Evolutionary conservation across 2,329 filamentous ascomycete species (phyloP), one percentile per base, ranked within the genome.

Genomic region (Fusarium veterinarium): DNA sequence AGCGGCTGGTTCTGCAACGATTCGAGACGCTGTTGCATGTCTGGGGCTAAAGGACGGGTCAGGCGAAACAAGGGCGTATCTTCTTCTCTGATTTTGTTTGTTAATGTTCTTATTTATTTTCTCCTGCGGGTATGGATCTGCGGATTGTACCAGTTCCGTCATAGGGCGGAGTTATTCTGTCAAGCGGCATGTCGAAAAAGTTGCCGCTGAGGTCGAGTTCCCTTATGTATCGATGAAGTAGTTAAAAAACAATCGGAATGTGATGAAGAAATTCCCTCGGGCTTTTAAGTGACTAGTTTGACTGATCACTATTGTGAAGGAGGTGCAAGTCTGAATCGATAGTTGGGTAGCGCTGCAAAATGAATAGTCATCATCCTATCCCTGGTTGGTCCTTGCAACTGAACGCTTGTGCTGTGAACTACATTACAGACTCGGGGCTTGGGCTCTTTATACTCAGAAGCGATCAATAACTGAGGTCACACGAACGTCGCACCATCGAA

Each of bases 191-290:
- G 48, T 38, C 17, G 28, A 51, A 31, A 31, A 49, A 35, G 52
- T 48, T 58, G 59, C 63, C 48, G 63, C 71, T 73, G 67, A 74
- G 67, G 56, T 65, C 51, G 51, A 59, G 33, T 74, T 73, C 71
- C 70, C 67, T 61, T 73, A 69, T 74, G 71, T 73, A 73, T 68
- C 62, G 59, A 73, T 68, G 71, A 73, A 70, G 58, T 71, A 73
- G 67, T 64, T 70, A 19, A 52, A 55, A 60, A 46, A 68, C 35
- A 63, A 69, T 64, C 38, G 48, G 55, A 58, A 55, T 64, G 55
- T 46, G 51, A 72, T 49, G 51, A 64, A 67, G 48, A 31, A 45
- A 45, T 30, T 11, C 35, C 46, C 40, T 35, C 30, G 19, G 55
- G 41, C 33, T 25, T 28, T 35, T 37, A 5, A 16, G 61, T 60